Base-by-base conservation (phyloP, 2,329 filamentous ascomycete species). In the Dothideomycetes sp. region DNA sequence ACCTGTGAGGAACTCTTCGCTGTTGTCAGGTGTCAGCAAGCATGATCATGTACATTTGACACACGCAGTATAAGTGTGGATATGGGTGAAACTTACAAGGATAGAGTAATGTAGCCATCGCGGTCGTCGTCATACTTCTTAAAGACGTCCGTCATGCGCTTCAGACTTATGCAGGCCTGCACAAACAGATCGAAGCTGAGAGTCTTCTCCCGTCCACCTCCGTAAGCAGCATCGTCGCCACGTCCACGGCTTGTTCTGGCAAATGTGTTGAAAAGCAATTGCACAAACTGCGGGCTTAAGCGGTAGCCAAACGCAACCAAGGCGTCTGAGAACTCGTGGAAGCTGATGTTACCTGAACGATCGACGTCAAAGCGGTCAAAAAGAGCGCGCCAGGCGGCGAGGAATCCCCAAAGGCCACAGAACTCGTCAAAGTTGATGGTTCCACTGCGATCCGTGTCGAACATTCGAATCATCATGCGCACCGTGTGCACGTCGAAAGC, bases 391-490 rank as follows among this genome's bases (percentile, higher is more conserved):
- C 91, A 98, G 13, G 87, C 86, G 24, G 86, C 85, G 27, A 98
- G 74, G 64, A 96, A 98, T 13, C 84, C 85, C 91, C 91, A 98
- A 16, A 98, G 71, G 13, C 86, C 89, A 58, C 88, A 93, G 63
- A 98, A 98, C 64, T 96, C 91, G 49, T 91, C 81, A 61, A 94
- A 96, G 46, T 83, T 87, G 60, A 98, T 93, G 11, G 82, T 84
- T 37, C 88, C 87, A 47, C 76, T 83, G 52, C 84, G 82, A 64
- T 95, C 84, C 44, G 82, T 84, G 65, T 96, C 89, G 65, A 98
- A 98, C 91, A 98, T 96, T 58, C 88, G 83, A 51, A 98, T 95
- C 88, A 98, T 95, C 85, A 96, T 94, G 56, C 82, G 82, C 49
- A 96, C 88, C 1, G 91, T 98, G 53, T 94, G 84, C 4, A 80